A percentile compares a stretch with the other conserved stretches of the same genome.
Conservation (phyloP, 1,284 basidiomycete species). For the Microbotryomycetes sp. region DNA sequence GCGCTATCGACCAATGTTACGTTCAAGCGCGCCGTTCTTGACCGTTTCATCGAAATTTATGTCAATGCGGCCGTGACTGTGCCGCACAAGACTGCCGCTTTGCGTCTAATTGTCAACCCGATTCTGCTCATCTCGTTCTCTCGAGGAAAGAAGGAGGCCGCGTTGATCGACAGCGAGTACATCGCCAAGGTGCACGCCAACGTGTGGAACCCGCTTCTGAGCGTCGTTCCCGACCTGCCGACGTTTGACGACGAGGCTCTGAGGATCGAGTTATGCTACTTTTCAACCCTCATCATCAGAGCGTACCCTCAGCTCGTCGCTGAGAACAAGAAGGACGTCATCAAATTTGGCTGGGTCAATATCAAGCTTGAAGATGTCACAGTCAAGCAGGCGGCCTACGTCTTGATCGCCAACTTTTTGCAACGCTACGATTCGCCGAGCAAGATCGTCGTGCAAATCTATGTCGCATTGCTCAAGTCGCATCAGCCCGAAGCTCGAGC, state of each 20-base stretch:
- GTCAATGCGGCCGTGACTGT: constrained; percentile 45
- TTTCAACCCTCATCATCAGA: constrained; percentile 85
- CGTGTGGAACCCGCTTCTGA: constrained; percentile 70
- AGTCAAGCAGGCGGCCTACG: constrained; percentile 89
- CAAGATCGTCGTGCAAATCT: constrained; percentile 91
- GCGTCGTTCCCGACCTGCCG: constrained; percentile 41
- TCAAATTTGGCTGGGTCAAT: constrained; percentile 90
- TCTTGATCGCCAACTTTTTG: constrained; percentile 91
- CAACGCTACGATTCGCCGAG: constrained; percentile 80
- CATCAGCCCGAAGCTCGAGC: constrained; percentile 68
- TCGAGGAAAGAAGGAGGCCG: constrained; percentile 44
- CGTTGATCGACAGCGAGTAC: constrained; percentile 63
- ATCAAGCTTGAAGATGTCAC: constrained; percentile 77
- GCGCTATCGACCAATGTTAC: constrained; percentile 51
- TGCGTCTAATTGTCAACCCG: constrained; percentile 84
- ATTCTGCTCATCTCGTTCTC: constrained; percentile 71
- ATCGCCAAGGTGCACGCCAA: constrained; percentile 60
- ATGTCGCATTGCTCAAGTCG: constrained; percentile 83
- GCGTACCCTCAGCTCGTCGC: constrained; percentile 68
- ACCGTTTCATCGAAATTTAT: constrained; percentile 65
- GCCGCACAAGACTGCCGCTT: constrained; percentile 74
- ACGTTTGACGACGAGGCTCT: constrained; percentile 45
- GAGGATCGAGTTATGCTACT: constrained; percentile 75
- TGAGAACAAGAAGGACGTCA: constrained; percentile 83
- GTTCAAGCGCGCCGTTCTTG: constrained; percentile 74